Conservation (phyloP, 2,329 filamentous ascomycete genomes). For the Didymella segeticola region DNA sequence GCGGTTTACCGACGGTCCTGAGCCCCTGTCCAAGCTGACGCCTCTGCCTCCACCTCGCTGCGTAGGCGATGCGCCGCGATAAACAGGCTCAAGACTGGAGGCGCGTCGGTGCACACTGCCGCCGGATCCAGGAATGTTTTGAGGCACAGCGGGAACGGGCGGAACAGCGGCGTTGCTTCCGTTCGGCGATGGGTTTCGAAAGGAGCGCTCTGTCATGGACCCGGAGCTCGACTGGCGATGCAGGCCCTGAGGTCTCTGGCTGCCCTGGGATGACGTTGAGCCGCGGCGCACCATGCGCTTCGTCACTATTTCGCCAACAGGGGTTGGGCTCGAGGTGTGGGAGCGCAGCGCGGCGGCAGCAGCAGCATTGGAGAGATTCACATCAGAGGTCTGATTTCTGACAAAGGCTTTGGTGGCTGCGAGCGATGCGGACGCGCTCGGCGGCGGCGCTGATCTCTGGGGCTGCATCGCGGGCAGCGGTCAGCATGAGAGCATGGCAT, state of each 20-base stretch:
- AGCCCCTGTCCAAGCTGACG: constrained; percentile 51
- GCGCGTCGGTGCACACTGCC: constrained; percentile 44
- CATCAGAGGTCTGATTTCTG: constrained; percentile 68
- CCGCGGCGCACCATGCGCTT: constrained; percentile 80
- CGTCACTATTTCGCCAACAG: constrained; percentile 82
- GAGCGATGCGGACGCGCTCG: constrained; percentile 75
- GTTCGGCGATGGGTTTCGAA: constrained; percentile 72
- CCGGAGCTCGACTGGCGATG: constrained; percentile 67
- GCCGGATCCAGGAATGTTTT: constrained; percentile 47
- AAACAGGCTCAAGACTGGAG: constrained; percentile 59
- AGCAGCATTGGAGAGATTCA: constrained; percentile 79
- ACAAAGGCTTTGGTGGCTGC: constrained; percentile 84
- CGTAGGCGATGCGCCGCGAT: constrained; percentile 55
- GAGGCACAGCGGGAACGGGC: constrained; percentile 77
- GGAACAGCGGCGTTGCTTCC: constrained; percentile 57
- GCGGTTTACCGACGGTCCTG: constrained; percentile 22
- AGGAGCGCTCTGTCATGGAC: constrained; percentile 89
- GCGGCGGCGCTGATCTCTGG: constrained; percentile 53
- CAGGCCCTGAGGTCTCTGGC: constrained; percentile 47
- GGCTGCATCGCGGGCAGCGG: constrained; percentile 35
- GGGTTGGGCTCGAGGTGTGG: constrained; percentile 77
- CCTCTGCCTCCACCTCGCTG: constrained; percentile 47
- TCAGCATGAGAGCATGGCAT: too few relatives aligned
- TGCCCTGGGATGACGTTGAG: constrained; percentile 72
- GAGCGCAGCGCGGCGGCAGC: constrained; percentile 85